Evolutionary conservation across 768 basidiomycete genomes (phyloP), one percentile per base, ranked within the genome.

Genomic region (Mycena amicta): DNA sequence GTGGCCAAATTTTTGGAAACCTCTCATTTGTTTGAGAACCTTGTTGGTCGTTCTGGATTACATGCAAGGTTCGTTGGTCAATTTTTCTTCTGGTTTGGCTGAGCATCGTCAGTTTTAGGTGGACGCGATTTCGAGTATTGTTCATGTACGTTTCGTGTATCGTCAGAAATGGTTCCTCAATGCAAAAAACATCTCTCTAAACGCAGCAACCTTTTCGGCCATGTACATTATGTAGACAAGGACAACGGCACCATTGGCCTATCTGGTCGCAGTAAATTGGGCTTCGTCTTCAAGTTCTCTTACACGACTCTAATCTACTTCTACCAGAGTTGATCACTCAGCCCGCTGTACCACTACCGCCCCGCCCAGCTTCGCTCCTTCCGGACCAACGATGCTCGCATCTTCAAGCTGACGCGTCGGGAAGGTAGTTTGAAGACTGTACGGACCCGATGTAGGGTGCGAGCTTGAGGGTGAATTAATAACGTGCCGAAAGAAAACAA

Each of bases 391-490:
- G 15, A 22, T 12, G 37, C 3, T 75, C 49, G 33, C 56, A 65
- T 93, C 82, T 4, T 86, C 85, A 11, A 97, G 76, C 5, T 79
- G 83, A 39, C 84, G 82, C 69, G 84, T 90, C 2, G 95, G 95
- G 80, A 97, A 97, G 5, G 94, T 92, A 18, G 93, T 95, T 54
- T 86, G 86, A 52, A 97, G 89, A 6, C 84, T 87, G 71, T 95
- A 97, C 0, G 80, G 67, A 1, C 87, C 79, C 8, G 77, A 66
- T 3, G 74, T 89, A 0, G 92, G 88, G 11, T 85, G 83, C 5
- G 93, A 84, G 1, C 91, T 94, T 41, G 20, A 46, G 50, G 22
- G 49, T 25, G 20, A 6, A n/a, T 50, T 18, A 49, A 46, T 18
- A 27, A 33, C 55, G 49, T 37, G 20, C 20, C 16, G 28, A 41